These are phyloP conservation scores for Stephanodiscus triporus DNA, from an alignment of 108 stramenopile genomes.

Conservation along the genomic window DNA sequence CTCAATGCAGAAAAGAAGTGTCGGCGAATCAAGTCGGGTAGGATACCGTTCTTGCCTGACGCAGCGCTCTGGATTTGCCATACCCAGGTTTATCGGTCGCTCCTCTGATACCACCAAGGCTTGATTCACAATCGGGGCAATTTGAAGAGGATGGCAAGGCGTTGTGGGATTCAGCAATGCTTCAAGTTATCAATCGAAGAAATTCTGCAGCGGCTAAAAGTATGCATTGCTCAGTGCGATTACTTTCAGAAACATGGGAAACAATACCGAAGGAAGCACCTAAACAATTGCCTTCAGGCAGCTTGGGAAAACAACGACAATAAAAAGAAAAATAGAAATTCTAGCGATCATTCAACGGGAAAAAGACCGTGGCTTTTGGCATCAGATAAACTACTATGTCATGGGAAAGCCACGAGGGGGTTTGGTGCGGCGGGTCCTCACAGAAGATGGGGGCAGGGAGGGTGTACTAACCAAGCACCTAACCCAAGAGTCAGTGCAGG, in stretches of 20 bases:
- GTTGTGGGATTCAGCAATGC: neutral
- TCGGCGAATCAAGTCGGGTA: too few species aligned
- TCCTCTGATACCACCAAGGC: neutral
- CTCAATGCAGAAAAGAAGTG: too few species aligned
- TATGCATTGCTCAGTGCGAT: neutral
- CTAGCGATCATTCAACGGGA: slow-evolving; percentile 18
- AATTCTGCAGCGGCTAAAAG: neutral
- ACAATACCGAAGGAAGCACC: neutral
- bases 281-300: neutral
- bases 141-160: neutral
- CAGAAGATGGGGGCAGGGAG: neutral
- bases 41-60: too few species aligned
- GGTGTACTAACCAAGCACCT: neutral
- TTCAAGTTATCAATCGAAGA: neutral
- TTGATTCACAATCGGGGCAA: neutral
- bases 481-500: too few species aligned
- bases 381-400: slow-evolving; percentile 5
- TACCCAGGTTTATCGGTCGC: too few species aligned
- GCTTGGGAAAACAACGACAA: neutral
- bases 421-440: slow-evolving; percentile 8
- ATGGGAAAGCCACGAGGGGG: neutral
- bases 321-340: slow-evolving; percentile 5
- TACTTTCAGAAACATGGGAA: neutral
- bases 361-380: slow-evolving; percentile 11
- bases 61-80: slow-evolving; percentile 5